Conservation (phyloP, 2,329 filamentous ascomycete genomes). For the Neoscytalidium dimidiatum region DNA sequence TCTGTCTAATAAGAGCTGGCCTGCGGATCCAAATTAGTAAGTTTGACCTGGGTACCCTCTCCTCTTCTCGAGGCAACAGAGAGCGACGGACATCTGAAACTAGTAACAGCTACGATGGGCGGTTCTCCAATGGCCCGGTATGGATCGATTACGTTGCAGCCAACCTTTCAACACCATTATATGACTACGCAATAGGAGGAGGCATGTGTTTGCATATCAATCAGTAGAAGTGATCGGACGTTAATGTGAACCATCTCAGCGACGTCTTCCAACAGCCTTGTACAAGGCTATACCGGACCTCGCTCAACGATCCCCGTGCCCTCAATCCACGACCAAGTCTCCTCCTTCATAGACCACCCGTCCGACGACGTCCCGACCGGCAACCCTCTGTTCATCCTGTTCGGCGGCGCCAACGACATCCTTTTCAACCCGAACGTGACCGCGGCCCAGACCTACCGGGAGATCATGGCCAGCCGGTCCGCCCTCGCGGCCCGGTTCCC, state of each 20-base stretch:
- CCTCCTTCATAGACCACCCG: neutral
- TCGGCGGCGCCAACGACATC: neutral
- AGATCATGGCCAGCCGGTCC: neutral
- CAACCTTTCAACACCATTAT: neutral
- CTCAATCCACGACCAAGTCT: neutral
- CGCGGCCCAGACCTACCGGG: neutral
- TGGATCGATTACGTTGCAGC: neutral
- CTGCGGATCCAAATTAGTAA: neutral
- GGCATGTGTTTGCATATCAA: neutral
- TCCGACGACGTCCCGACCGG: neutral
- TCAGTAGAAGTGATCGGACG: neutral
- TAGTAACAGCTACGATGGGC: neutral
- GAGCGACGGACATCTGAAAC: too few species aligned
- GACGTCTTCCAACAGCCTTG: neutral
- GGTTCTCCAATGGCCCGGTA: neutral
- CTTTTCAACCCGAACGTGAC: neutral
- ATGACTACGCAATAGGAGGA: neutral
- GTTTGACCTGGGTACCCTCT: neutral
- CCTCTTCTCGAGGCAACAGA: neutral
- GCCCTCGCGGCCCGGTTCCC: neutral
- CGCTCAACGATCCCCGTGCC: neutral
- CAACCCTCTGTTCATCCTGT: neutral
- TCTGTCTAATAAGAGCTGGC: neutral
- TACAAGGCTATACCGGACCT: neutral
- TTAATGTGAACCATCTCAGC: neutral